Evolutionary conservation across 495 filamentous ascomycete genomes (phyloP), one percentile per base, ranked within the genome.

Genomic region (Annulohypoxylon nitens): DNA sequence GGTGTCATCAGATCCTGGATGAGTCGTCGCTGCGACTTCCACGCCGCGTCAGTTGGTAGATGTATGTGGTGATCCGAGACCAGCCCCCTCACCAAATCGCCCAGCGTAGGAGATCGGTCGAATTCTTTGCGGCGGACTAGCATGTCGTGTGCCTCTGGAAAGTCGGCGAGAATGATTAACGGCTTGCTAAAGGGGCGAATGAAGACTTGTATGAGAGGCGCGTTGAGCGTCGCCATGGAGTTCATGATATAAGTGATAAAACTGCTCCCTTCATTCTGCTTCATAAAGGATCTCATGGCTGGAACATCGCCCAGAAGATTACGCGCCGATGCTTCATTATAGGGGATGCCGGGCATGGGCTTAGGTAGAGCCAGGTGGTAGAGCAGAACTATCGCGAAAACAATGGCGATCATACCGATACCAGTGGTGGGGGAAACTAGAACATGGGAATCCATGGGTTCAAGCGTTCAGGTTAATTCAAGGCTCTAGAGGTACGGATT

Each of bases 181-280:
- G 82, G 82, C 67, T 68, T 61, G 3, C 50, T 16, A 16, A 81
- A 73, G 2, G 79, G 81, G 26, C 41, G n/a, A 16, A 78, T 63
- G 70, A 83, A 82, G 3, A 81, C 18, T 65, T 84, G 82, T 9
- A 74, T 54, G 2, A 84, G 71, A 2, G 82, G 82, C 8, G n/a
- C 7, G 16, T 16, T n/a, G 43, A 47, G n/a, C n/a, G 12, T n/a
- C 12, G 4, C 12, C 11, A n/a, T n/a, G 9, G 12, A 5, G 0
- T 47, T 47, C 37, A 7, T 7, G 8, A 39, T 39, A 12, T 47
- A 47, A 23, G 20, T 23, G 20, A 23, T 23, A 23, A 23, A 23
- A 23, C 20, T 23, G 43, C n/a, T 47, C 43, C 11, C 7, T 39
- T 8, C 12, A 7, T 39, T 12, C 37, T 39, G 37, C 12, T 7